Evolutionary conservation across 768 basidiomycete genomes (phyloP).

Genomic region (Lactarius vividus): DNA sequence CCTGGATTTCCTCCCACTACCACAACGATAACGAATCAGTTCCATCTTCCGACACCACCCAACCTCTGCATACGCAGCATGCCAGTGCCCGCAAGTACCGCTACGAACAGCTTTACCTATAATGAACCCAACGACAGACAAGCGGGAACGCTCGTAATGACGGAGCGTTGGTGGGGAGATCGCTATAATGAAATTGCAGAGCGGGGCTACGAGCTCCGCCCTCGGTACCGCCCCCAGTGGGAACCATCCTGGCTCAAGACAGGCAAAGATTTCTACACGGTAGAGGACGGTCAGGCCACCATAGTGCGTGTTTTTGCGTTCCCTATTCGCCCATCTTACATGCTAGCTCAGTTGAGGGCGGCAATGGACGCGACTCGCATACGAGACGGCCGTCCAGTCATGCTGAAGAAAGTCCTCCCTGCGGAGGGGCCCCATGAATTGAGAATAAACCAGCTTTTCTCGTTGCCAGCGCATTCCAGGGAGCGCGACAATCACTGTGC

Average conservation of each 20-base stretch:
- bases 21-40: neutral
- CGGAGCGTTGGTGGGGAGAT: slow-evolving; percentile 21
- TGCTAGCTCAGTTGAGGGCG: slow-evolving; percentile 10
- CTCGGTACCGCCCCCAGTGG: slow-evolving; percentile 20
- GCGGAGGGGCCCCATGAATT: slow-evolving; percentile 17
- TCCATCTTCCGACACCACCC: neutral
- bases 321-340: neutral
- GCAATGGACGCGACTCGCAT: slow-evolving; percentile 18
- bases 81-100: slow-evolving; percentile 2
- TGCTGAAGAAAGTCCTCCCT: slow-evolving; percentile 17
- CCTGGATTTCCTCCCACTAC: neutral
- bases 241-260: slow-evolving; percentile 16
- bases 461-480: slow-evolving; percentile 23
- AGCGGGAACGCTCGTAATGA: slow-evolving; percentile 13
- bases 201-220: slow-evolving; percentile 18
- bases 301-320: slow-evolving; percentile 8
- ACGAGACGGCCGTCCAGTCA: slow-evolving; percentile 15
- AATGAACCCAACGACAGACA: neutral
- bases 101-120: neutral
- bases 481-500: slow-evolving; percentile 34
- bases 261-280: slow-evolving; percentile 13
- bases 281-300: slow-evolving; percentile 18
- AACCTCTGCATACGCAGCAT: neutral
- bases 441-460: slow-evolving; percentile 14
- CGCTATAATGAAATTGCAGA: neutral